Conservation (phyloP, 1,284 basidiomycete species). For the Sanguinoderma infundibulare region DNA sequence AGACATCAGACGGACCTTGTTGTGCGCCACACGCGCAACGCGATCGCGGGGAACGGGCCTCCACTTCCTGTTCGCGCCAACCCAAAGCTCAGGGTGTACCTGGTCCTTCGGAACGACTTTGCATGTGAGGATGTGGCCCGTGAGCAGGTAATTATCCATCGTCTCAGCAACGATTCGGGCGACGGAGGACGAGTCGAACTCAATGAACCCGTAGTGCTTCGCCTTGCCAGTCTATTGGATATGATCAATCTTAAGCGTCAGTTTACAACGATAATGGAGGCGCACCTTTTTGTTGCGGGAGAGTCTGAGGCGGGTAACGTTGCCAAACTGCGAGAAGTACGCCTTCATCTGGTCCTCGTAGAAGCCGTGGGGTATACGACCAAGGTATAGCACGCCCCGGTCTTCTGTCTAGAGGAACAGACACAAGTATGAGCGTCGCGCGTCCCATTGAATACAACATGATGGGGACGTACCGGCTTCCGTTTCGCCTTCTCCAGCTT, state of each 20-base stretch:
- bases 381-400: constrained; percentile 88
- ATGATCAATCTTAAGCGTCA: neutral
- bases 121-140: constrained; percentile 93
- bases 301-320: constrained; percentile 86
- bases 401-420: constrained; percentile 57
- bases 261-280: neutral
- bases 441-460: neutral
- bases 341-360: constrained; percentile 93
- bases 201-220: constrained; percentile 97
- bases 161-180: constrained; percentile 97
- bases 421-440: neutral
- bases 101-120: constrained; percentile 86
- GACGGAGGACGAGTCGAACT: constrained; percentile 89
- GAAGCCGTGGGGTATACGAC: constrained; percentile 95
- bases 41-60: constrained; percentile 77
- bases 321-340: constrained; percentile 96
- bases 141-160: constrained; percentile 98
- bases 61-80: constrained; percentile 96
- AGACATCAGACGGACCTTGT: constrained; percentile 63
- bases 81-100: constrained; percentile 93
- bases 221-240: constrained; percentile 84
- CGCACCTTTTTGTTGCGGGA: constrained; percentile 92
- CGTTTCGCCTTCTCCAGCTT: constrained; percentile 86
- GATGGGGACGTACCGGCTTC: constrained; percentile 61
- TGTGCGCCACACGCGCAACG: constrained; percentile 74